Conservation (phyloP, 75 land plant genomes). For the Ceratopteris richardii region DNA sequence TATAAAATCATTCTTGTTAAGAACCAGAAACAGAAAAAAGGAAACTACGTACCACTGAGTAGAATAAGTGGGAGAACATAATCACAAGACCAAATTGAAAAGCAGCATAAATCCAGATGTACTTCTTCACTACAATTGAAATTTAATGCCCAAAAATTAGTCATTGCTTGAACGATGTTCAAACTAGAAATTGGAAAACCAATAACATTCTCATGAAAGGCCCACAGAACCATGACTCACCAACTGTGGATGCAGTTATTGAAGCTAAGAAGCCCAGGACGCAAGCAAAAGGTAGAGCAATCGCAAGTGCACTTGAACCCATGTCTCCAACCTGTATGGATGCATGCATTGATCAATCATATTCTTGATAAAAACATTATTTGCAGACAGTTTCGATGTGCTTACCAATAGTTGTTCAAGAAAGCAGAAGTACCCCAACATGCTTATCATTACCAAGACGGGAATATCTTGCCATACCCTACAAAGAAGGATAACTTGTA, state of each 20-base stretch:
- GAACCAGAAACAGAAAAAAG: no score
- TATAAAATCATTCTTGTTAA: no score
- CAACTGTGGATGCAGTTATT: constrained; percentile 73
- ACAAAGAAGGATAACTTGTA: no score
- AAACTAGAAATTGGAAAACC: background rate
- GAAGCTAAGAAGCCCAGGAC: constrained; percentile 74
- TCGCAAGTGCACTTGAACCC: constrained; percentile 73
- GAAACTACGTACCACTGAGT: constrained; percentile 47
- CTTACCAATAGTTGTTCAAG: constrained; percentile 63
- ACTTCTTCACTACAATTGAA: constrained; percentile 57
- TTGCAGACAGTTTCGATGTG: background rate
- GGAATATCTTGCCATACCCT: constrained; percentile 59
- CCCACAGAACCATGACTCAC: constrained; percentile 29
- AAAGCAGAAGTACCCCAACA: constrained; percentile 64
- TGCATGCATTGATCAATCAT: background rate
- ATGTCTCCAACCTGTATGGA: constrained; percentile 49
- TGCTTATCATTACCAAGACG: constrained; percentile 54
- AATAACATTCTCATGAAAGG: no score
- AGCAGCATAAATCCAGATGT: constrained; percentile 70
- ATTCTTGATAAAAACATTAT: no score
- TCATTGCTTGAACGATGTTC: background rate
- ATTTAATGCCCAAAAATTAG: constrained; percentile 4
- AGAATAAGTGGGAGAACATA: constrained; percentile 72
- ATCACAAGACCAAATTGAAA: constrained; percentile 65
- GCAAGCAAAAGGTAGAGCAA: constrained; percentile 82